Base-by-base conservation (phyloP, 2,329 filamentous ascomycete genomes). In the Capronia coronata region DNA sequence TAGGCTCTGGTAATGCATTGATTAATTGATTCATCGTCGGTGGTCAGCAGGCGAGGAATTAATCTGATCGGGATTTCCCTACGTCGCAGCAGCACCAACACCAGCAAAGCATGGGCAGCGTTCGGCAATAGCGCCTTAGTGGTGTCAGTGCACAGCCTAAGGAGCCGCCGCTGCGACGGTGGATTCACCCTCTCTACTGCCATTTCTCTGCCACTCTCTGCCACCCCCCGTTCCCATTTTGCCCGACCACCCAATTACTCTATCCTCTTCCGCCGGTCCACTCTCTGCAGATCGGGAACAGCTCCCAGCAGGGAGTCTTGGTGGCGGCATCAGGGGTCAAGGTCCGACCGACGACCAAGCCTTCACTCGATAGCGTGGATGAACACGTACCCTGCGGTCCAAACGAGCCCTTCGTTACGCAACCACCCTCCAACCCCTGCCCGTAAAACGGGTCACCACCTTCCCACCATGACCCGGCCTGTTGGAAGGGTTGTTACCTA, bases 151-250 rank as follows among this genome's bases (percentile, higher is more conserved):
- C 51, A 42, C 52, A 51, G 34, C n/a, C n/a, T n/a, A n/a, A n/a
- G n/a, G n/a, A n/a, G n/a, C 34, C 34, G 54, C 35, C 50, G 54
- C 47, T 56, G 54, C 53, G 54, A 56, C 50, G 50, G 50, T 56
- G 44, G 39, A 19, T 37, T 6, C 34, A 5, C 8, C 11, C 30
- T 6, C 10, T 34, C 30, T 16, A n/a, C 30, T 34, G 30, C 30
- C 30, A 34, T 37, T n/a, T 5, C 13, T 14, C 34, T 37, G 34
- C 14, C 34, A 37, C 16, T 11, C 30, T 37, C 34, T 37, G 18
- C 34, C 34, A 19, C 34, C 34, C 34, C 34, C 34, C 18, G 34
- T 37, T 19, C 34, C n/a, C 34, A 37, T 37, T 8, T 37, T 18
- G 34, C 34, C 38, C 38, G 23, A 25, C 38, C 38, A 41, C 23